phyloP scores from a whole-genome alignment of 1,139 yeast genomes.

The Debaryomyces subglobosus region DNA sequence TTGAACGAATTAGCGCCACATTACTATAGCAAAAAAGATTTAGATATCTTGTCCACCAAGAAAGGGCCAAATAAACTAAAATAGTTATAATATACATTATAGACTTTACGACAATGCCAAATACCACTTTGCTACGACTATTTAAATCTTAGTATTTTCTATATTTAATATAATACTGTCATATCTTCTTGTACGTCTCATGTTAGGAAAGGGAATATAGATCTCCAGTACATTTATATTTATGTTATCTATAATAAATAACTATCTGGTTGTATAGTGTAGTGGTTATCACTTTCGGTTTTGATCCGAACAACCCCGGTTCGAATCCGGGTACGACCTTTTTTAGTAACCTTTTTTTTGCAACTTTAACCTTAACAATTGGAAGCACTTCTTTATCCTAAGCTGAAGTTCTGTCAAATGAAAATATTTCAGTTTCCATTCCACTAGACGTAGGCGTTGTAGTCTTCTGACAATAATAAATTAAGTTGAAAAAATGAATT shows the following conservation, averaged over 20 bases:
- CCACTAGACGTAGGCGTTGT: no score
- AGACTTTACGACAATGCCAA: background rate
- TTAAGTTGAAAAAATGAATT: background rate
- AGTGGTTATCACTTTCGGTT: conserved; percentile 56
- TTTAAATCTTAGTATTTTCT: no score
- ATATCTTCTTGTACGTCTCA: no score
- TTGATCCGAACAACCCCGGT: conserved; percentile 87
- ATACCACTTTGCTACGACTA: background rate
- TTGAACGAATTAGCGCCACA: conserved; percentile 28
- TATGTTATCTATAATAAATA: no score
- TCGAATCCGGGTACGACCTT: conserved; percentile 94
- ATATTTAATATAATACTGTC: no score
- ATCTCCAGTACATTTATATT: no score
- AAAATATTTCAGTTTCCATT: background rate
- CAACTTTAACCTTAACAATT: background rate
- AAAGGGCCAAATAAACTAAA: background rate
- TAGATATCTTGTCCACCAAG: conserved; percentile 16
- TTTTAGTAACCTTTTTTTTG: conserved; percentile 23
- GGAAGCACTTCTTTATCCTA: background rate
- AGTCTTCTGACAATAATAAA: no score
- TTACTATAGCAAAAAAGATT: conserved; percentile 24
- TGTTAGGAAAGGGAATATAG: no score
- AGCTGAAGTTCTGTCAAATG: background rate
- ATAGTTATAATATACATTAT: background rate
- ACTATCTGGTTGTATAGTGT: conserved; percentile 47